Conservation (phyloP, 1,284 basidiomycete genomes). For the Omphalotus olearius region DNA sequence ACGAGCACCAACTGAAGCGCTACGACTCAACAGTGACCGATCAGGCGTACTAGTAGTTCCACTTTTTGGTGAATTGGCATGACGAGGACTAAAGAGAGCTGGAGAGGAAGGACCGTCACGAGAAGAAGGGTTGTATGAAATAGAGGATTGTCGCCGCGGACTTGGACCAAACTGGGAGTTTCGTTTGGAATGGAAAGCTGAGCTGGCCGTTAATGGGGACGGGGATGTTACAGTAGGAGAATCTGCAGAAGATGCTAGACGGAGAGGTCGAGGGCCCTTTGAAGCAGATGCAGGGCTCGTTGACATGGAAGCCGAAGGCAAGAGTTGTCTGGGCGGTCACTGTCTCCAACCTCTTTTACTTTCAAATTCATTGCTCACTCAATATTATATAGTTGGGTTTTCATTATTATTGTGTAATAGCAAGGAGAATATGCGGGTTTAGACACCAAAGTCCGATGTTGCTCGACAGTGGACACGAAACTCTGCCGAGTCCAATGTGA, state of each 20-base stretch:
- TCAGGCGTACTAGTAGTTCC: not conserved
- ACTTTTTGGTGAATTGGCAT: constrained; percentile 6
- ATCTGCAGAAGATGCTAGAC: constrained; percentile 9
- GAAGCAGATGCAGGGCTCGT: no score
- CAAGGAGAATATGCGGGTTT: no score
- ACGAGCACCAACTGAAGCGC: constrained; percentile 10
- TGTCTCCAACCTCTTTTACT: no score
- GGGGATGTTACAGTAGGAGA: constrained; percentile 7
- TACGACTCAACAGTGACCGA: constrained; percentile 1
- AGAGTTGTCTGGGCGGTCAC: no score
- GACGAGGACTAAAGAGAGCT: constrained; percentile 14
- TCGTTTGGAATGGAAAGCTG: constrained; percentile 3
- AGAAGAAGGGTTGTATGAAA: constrained; percentile 48
- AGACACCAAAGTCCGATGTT: no score
- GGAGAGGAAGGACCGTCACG: constrained; percentile 14
- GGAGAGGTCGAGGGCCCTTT: constrained; percentile 10
- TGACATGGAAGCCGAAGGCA: no score
- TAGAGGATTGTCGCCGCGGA: constrained; percentile 54
- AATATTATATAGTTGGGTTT: no score
- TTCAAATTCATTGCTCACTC: no score
- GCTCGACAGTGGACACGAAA: no score
- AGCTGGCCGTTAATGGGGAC: constrained; percentile 7
- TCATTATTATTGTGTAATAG: no score
- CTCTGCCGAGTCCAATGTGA: no score
- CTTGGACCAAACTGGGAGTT: constrained; percentile 1